Base-by-base conservation (phyloP, 108 stramenopile genomes). In the Seminavis robusta region DNA sequence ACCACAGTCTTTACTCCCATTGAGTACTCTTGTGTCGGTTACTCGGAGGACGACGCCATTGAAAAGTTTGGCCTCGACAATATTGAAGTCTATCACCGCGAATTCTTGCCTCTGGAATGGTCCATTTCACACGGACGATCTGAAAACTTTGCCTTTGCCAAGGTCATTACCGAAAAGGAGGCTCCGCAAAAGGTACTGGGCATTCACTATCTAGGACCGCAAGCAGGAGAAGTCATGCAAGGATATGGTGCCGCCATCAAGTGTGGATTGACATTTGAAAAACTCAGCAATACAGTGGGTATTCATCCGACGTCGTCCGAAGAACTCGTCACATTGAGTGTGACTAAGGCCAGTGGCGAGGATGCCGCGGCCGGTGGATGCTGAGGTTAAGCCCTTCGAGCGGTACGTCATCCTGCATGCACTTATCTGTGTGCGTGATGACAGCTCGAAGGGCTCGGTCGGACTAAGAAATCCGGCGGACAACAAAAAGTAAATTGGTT, bases 381-480 rank as follows among this genome's bases (percentile, higher is more conserved):
- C 97, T 98, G 97, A 96, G 97, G 97, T 47, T 98, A 98, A 87
- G 92, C 95, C 92, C 88, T 86, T 90, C 81, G 79, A 80, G 81
- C 55, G 3, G 26, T n/a, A 28, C 11, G 47, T 39, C 28, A 16
- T 38, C 13, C 13, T 19, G 33, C 9, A 13, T 8, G 51, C 10
- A 47, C 9, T 37, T 11, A 37, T 37, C 36, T 11, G 9, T 11
- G 11, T 37, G 11, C 11, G 36, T 11, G 11, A 11, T 37, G 9
- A n/a, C n/a, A n/a, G n/a, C n/a, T n/a, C n/a, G n/a, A n/a, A n/a
- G n/a, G n/a, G n/a, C n/a, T n/a, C n/a, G n/a, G n/a, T n/a, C n/a
- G n/a, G n/a, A n/a, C n/a, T n/a, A n/a, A n/a, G n/a, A n/a, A 37
- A 37, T 37, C 36, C 36, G 9, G 11, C 36, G 9, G n/a, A n/a